These are phyloP conservation scores for Striga asiatica DNA, from an alignment of 257 asterid genomes.

Conservation along the genomic window DNA sequence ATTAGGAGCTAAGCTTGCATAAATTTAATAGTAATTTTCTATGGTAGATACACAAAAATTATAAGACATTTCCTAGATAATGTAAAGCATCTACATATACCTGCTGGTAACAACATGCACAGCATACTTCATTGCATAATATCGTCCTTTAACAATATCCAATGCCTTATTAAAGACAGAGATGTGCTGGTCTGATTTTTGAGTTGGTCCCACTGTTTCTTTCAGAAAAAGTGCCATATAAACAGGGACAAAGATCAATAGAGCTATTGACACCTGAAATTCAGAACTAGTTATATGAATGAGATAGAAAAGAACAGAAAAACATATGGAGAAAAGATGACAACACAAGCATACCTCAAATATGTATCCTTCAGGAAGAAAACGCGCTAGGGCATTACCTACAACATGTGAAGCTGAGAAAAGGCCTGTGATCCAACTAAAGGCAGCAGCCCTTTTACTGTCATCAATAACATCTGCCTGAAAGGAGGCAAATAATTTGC, in stretches of 20 bases:
- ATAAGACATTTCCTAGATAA: background rate
- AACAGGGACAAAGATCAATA: conserved; percentile 48
- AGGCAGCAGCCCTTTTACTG: conserved; percentile 57
- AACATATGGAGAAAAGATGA: background rate
- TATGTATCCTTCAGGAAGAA: conserved; percentile 62
- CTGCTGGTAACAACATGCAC: conserved; percentile 51
- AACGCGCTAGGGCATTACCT: conserved; percentile 75
- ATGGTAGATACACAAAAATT: background rate
- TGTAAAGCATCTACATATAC: conserved; percentile 22
- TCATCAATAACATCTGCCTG: conserved; percentile 82
- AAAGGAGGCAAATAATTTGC: conserved; percentile 7
- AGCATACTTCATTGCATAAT: conserved; percentile 59
- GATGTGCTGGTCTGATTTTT: conserved; percentile 19
- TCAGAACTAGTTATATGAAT: conserved; percentile 4
- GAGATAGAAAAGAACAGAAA: background rate
- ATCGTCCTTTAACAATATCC: conserved; percentile 49
- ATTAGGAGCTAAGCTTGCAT: background rate
- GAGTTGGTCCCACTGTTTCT: conserved; percentile 53
- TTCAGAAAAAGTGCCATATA: conserved; percentile 56
- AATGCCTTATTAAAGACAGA: conserved; percentile 35
- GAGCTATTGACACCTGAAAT: conserved; percentile 71
- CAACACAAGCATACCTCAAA: conserved; percentile 43
- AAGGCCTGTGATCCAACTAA: conserved; percentile 86
- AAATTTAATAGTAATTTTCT: background rate
- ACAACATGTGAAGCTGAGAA: conserved; percentile 84